Conservation (phyloP, 2,329 filamentous ascomycete genomes). For the Alternaria panax region DNA sequence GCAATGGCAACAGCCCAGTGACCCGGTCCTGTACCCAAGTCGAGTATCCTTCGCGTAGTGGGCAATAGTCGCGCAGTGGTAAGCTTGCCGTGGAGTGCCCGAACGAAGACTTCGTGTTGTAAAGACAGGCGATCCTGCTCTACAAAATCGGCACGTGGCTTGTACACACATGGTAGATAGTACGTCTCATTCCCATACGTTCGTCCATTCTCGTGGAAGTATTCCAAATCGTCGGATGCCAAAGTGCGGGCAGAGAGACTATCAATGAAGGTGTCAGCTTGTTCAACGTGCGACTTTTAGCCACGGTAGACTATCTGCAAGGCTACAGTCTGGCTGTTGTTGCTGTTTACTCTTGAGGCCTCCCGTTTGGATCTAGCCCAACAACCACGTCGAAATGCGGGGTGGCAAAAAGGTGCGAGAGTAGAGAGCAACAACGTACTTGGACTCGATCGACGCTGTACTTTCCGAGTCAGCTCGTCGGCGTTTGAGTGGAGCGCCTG, state of each 20-base stretch:
- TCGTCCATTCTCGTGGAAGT: conserved; percentile 67
- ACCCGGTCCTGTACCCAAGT: conserved; percentile 59
- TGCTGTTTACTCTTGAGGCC: background rate
- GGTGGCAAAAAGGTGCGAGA: background rate
- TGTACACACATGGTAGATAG: conserved; percentile 65
- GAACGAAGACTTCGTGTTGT: conserved; percentile 68
- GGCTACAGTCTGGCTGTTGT: background rate
- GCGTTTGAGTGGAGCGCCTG: conserved; percentile 45
- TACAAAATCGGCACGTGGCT: conserved; percentile 57
- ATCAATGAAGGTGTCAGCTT: conserved; percentile 12
- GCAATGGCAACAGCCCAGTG: conserved; percentile 60
- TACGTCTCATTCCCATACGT: conserved; percentile 68
- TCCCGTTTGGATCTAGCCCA: background rate
- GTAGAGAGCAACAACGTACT: conserved; percentile 36
- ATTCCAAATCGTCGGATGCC: conserved; percentile 60
- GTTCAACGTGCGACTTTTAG: background rate
- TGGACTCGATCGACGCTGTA: conserved; percentile 43
- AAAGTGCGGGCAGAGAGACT: conserved; percentile 49
- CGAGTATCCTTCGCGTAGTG: conserved; percentile 41
- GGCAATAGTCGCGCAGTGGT: conserved; percentile 45
- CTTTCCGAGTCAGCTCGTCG: conserved; percentile 41
- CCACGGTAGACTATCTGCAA: background rate
- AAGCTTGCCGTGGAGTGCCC: conserved; percentile 45
- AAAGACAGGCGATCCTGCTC: conserved; percentile 70
- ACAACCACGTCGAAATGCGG: background rate